phyloP scores from a whole-genome alignment of 495 filamentous ascomycete genomes.

The Aspergillus biplanus region DNA sequence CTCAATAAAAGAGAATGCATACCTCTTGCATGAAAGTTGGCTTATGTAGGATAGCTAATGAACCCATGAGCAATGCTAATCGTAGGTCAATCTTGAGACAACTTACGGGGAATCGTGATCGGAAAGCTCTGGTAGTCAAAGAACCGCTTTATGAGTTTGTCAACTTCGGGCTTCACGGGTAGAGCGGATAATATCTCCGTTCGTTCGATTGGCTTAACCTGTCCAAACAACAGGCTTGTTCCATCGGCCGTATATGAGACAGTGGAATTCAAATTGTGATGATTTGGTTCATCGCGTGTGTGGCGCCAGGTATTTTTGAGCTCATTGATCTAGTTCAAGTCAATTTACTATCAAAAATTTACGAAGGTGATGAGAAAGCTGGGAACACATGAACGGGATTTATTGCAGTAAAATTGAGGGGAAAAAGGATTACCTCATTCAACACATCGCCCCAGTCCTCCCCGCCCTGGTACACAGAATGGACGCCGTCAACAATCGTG shows the following conservation, averaged over 20 bases:
- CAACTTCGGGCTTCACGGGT: constrained; percentile 11
- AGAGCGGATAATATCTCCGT: constrained; percentile 16
- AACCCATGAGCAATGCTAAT: not conserved
- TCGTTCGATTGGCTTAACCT: constrained; percentile 13
- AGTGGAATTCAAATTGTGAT: not conserved
- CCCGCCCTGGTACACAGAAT: constrained; percentile 10
- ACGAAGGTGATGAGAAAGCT: not conserved
- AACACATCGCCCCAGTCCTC: constrained; percentile 22
- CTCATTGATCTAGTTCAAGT: constrained; percentile 15
- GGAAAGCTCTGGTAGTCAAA: constrained; percentile 17
- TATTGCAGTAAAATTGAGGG: not conserved
- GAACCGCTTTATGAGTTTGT: constrained; percentile 11
- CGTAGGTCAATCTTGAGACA: too few species aligned
- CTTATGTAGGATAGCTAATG: constrained; percentile 19
- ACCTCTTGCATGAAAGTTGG: constrained; percentile 24
- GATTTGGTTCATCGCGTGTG: constrained; percentile 1
- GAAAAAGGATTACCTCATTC: constrained; percentile 8
- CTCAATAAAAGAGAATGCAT: not conserved
- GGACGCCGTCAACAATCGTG: constrained; percentile 10
- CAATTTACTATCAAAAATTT: not conserved
- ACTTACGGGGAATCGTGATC: constrained; percentile 20
- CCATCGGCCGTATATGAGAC: constrained; percentile 16
- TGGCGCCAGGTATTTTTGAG: constrained; percentile 17
- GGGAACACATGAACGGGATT: not conserved
- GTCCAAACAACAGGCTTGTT: constrained; percentile 20